A percentile compares a stretch with the other conserved stretches of the same genome.
phyloP scores from a whole-genome alignment of 257 asterid species.

The Plectranthus barbatus region DNA sequence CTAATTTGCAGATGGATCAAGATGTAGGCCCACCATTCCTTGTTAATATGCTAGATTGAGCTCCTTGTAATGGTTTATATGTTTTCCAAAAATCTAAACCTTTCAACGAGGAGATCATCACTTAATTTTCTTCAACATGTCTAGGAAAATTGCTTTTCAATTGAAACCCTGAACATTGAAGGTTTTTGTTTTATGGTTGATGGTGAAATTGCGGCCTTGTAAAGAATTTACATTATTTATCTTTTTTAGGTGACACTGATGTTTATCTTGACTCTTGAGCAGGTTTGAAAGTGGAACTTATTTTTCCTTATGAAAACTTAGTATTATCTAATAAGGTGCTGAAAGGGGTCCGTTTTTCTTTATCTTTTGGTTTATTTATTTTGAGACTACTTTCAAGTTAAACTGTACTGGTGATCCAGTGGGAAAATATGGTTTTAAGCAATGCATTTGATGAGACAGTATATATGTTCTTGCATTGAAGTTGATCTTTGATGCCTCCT shows the following conservation, averaged over 20 bases:
- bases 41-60: slow-evolving; percentile 5
- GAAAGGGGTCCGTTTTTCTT: background rate
- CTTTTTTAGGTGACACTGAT: background rate
- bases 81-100: background rate
- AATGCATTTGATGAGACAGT: background rate
- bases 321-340: background rate
- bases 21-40: slow-evolving; percentile 41
- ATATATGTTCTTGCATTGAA: background rate
- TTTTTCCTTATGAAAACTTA: background rate
- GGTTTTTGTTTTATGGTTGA: background rate
- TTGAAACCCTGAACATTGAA: background rate
- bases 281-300: background rate
- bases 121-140: background rate
- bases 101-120: background rate
- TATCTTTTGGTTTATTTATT: background rate
- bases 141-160: background rate
- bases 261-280: background rate
- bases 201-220: background rate
- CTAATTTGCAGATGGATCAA: slow-evolving; percentile 82
- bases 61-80: background rate
- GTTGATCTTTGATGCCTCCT: background rate
- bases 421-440: background rate
- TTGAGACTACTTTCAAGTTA: background rate
- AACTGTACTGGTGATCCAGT: background rate
- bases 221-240: background rate